Evolutionary conservation across 176 grass and related monocot genomes (phyloP), one percentile per base, ranked within the genome.

Genomic region (Oryza officinalis): DNA sequence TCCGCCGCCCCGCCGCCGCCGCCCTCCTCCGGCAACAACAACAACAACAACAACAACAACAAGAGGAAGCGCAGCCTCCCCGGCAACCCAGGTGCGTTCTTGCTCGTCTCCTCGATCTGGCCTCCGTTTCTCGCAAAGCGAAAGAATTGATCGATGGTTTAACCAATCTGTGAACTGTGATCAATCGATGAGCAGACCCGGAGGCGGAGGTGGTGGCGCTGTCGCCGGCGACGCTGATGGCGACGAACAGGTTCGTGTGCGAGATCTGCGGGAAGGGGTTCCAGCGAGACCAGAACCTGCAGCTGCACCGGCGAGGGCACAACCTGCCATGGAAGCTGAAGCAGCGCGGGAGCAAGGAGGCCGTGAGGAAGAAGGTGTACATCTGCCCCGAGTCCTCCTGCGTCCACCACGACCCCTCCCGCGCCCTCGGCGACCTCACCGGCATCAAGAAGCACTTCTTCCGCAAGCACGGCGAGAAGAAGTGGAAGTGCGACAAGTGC

Each of bases 401-500:
- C 67, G 96, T 96, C 27, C 96, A 99, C 78, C 91, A 99, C 73
- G 89, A 99, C 89, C 91, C 96, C 3, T 80, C 91, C 0, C 83
- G 96, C 13, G 96, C 96, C 2, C 91, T 99, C 0, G 96, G 96
- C 4, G 96, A 99, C 91, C 89, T 99, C 63, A 96, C 96, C 2
- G 96, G 93, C 1, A 92, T 99, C 80, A 99, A 99, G 82, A 99
- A 99, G 78, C 93, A 99, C 89, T 99, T 99, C 89, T 92, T 89
- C 96, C 89, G 96, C 85, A 99, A 99, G 87, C 96, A 96, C 65
- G 96, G 96, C 22, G 96, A 99, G 93, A 99, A 99, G 91, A 99
- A 99, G 81, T 99, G 96, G 96, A 96, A 96, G 91, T 99, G 96
- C 72, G 96, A 99, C 83, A 96, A 96, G 89, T 99, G 96, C 89